phyloP scores from a whole-genome alignment of 768 basidiomycete genomes.

The Lyophyllum atratum region DNA sequence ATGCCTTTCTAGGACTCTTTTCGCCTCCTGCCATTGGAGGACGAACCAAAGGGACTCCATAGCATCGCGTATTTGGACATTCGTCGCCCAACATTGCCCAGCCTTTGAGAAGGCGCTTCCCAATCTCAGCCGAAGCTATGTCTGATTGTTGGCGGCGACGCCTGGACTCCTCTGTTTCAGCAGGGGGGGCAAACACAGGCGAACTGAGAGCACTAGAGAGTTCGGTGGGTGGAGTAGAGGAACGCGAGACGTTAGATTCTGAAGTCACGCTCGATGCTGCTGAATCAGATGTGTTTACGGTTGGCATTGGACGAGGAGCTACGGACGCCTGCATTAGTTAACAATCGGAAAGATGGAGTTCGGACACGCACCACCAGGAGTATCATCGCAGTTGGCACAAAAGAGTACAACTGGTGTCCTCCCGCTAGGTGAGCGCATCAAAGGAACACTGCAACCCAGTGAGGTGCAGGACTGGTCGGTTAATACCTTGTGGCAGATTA shows the following conservation, averaged over 20 bases:
- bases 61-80: constrained; percentile 69
- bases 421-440: constrained; percentile 70
- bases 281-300: constrained; percentile 23
- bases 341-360: constrained; percentile 1
- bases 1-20: constrained; percentile 68
- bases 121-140: constrained; percentile 76
- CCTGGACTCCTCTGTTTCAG: constrained; percentile 64
- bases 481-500: constrained; percentile 44
- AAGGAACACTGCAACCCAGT: constrained; percentile 59
- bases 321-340: constrained; percentile 4
- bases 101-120: constrained; percentile 72
- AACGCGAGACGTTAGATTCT: constrained; percentile 54
- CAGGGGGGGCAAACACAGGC: constrained; percentile 62
- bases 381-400: constrained; percentile 66
- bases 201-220: constrained; percentile 62
- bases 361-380: constrained; percentile 17
- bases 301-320: constrained; percentile 12
- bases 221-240: constrained; percentile 82
- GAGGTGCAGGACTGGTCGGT: constrained; percentile 67
- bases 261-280: constrained; percentile 45
- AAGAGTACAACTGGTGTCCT: constrained; percentile 46
- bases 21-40: constrained; percentile 64
- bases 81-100: constrained; percentile 93
- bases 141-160: constrained; percentile 82
- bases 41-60: constrained; percentile 82